phyloP scores from a whole-genome alignment of 2,329 filamentous ascomycete species.

The Aspergillus sp. region DNA sequence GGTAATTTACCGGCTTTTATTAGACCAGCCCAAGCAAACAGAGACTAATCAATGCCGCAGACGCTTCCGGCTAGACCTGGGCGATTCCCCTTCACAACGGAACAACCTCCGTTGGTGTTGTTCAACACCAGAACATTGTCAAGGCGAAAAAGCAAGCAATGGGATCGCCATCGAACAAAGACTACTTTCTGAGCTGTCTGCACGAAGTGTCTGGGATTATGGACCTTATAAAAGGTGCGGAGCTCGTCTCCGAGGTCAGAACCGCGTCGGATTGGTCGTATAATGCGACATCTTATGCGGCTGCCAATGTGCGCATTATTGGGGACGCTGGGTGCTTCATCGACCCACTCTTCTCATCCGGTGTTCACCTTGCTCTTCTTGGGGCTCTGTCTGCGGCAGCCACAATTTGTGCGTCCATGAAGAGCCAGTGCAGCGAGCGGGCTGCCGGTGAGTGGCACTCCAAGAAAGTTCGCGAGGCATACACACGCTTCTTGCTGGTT shows the following conservation, averaged over 20 bases:
- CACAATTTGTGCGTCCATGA: conserved; percentile 45
- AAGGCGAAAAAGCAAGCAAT: conserved; percentile 13
- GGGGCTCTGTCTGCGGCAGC: conserved; percentile 49
- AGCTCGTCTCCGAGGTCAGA: conserved; percentile 41
- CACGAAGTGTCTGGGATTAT: conserved; percentile 29
- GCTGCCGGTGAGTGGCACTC: conserved; percentile 45
- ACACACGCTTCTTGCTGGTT: conserved; percentile 51
- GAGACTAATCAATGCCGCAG: not conserved
- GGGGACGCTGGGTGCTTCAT: conserved; percentile 55
- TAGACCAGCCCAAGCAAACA: no score
- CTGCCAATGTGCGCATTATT: conserved; percentile 43
- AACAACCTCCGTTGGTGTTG: not conserved
- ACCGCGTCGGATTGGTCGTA: conserved; percentile 54
- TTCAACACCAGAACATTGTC: conserved; percentile 12
- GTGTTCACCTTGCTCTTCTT: conserved; percentile 49
- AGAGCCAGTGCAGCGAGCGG: conserved; percentile 43
- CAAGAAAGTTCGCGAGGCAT: conserved; percentile 48
- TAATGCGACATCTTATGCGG: conserved; percentile 46
- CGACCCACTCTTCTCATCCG: conserved; percentile 53
- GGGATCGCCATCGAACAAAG: not conserved
- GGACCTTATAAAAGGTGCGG: conserved; percentile 34
- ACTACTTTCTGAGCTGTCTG: not conserved
- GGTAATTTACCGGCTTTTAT: not conserved
- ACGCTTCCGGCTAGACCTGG: not conserved
- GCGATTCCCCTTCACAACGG: not conserved